A percentile compares a stretch with the other conserved stretches of the same genome.
phyloP scores from a whole-genome alignment of 1,139 yeast genomes.

The Yarrowia galli region DNA sequence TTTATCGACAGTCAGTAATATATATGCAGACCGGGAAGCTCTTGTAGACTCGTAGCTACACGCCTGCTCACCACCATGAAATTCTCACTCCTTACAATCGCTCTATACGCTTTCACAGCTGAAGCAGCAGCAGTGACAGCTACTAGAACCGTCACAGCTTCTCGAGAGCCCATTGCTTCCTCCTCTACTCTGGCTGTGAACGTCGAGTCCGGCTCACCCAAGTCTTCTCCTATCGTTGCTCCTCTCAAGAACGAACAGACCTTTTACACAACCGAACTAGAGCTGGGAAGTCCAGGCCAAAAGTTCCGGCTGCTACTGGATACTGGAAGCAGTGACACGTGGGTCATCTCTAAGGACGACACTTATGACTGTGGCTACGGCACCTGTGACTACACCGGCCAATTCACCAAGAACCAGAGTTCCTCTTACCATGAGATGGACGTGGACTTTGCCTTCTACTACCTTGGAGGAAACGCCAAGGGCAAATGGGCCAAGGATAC shows the following conservation, averaged over 20 bases:
- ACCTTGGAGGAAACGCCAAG: slow-evolving; percentile 47
- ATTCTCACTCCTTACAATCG: neutral
- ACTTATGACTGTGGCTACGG: slow-evolving; percentile 20
- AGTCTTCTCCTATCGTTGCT: neutral
- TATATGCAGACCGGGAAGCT: neutral
- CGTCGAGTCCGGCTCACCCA: neutral
- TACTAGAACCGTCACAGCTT: neutral
- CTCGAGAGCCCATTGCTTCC: neutral
- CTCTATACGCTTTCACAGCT: slow-evolving; percentile 5
- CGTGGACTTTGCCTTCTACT: slow-evolving; percentile 47
- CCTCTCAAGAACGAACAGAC: slow-evolving; percentile 46
- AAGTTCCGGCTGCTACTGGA: slow-evolving; percentile 63
- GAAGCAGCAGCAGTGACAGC: neutral
- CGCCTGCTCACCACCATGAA: neutral
- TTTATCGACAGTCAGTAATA: neutral
- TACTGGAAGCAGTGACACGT: slow-evolving; percentile 73
- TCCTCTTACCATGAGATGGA: neutral
- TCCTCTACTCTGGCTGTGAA: neutral
- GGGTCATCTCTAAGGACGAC: slow-evolving; percentile 55
- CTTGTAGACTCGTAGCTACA: neutral
- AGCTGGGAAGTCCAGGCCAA: slow-evolving; percentile 64
- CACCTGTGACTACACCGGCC: slow-evolving; percentile 18
- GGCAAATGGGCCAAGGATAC: slow-evolving; percentile 48
- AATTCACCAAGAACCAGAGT: slow-evolving; percentile 15
- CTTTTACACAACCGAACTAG: slow-evolving; percentile 55